Base-by-base conservation (phyloP, 2,329 filamentous ascomycete species). In the Microcera coccophila region DNA sequence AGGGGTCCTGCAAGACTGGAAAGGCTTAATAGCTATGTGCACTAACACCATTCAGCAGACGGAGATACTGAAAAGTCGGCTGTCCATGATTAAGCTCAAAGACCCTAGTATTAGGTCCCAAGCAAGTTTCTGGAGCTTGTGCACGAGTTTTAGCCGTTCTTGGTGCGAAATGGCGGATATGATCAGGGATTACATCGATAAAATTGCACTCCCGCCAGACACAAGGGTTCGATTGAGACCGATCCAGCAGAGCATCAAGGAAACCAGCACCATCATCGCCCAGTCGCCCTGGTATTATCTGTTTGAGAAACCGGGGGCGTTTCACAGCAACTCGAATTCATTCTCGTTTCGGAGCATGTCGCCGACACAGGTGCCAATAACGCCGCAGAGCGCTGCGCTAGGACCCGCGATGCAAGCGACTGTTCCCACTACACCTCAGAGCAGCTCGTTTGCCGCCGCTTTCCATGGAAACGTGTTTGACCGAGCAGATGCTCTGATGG, bases 341-440 rank as follows among this genome's bases (percentile, higher is more conserved):
- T 59, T 48, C 39, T 50, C 54, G 11, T 52, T 54, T 17, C 52
- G 60, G 15, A 51, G 53, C 31, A 53, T 58, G 43, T 64, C 62
- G 16, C 59, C 50, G 43, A 60, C 48, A 12, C 57, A 62, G 41
- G 60, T 71, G 28, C 90, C 90, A 8, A 89, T 93, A 58, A 96
- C 90, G 1, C 90, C 91, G 7, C 78, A 95, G 48, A 93, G 87
- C 55, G 90, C 90, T 14, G 90, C 90, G 2, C 74, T 96, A 4
- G 91, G 90, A 1, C 89, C 90, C 5, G 90, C 90, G 16, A 87
- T 90, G 41, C 90, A 95, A 65, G 90, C 90, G 1, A 96, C 89
- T 0, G 84, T 95, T 10, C 86, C 88, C 4, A 87, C 78, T 3
- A 87, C 81, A 1, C 81, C 81, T 9, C 73, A 80, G 58, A 78